Percentiles rank a stretch among this genome's conserved stretches.
Conservation (phyloP, 768 basidiomycete genomes). For the Cyclocybe aegerita region DNA sequence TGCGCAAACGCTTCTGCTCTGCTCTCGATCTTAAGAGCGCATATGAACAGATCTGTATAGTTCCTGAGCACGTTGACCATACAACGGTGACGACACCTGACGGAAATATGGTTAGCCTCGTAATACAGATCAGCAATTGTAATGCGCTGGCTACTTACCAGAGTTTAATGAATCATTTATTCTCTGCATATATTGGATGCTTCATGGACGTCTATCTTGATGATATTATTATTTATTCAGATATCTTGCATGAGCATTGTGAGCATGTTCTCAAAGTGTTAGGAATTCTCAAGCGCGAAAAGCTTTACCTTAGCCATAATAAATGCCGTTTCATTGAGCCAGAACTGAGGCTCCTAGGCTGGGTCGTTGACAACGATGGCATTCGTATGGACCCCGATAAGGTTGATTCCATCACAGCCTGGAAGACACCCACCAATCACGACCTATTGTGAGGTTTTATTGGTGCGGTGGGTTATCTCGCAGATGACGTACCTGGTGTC, state of each 20-base stretch:
- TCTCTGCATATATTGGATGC: slow-evolving; percentile 29
- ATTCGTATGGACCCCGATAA: slow-evolving; percentile 46
- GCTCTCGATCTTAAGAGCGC: slow-evolving; percentile 38
- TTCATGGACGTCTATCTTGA: slow-evolving; percentile 40
- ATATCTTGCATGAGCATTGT: slow-evolving; percentile 33
- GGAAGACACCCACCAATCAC: slow-evolving; percentile 32
- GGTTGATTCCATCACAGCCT: slow-evolving; percentile 33
- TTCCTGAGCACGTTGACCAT: slow-evolving; percentile 19
- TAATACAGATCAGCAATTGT: slow-evolving; percentile 29
- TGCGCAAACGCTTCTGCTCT: slow-evolving; percentile 23
- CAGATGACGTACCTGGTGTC: slow-evolving; percentile 28
- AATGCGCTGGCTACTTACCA: slow-evolving; percentile 42
- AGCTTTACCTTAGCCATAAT: slow-evolving; percentile 31
- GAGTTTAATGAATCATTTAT: slow-evolving; percentile 40
- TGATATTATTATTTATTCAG: slow-evolving; percentile 42
- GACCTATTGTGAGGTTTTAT: slow-evolving; percentile 34
- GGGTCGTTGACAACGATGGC: slow-evolving; percentile 29
- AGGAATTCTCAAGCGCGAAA: slow-evolving; percentile 27
- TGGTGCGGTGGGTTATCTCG: slow-evolving; percentile 26
- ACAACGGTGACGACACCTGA: slow-evolving; percentile 32
- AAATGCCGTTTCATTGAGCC: slow-evolving; percentile 32
- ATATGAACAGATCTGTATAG: slow-evolving; percentile 39
- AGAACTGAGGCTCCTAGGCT: slow-evolving; percentile 25
- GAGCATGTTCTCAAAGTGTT: slow-evolving; percentile 29
- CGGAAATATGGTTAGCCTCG: slow-evolving; percentile 40